Evolutionary conservation across 495 filamentous ascomycete genomes (phyloP).

Genomic region (Penicillium herquei): DNA sequence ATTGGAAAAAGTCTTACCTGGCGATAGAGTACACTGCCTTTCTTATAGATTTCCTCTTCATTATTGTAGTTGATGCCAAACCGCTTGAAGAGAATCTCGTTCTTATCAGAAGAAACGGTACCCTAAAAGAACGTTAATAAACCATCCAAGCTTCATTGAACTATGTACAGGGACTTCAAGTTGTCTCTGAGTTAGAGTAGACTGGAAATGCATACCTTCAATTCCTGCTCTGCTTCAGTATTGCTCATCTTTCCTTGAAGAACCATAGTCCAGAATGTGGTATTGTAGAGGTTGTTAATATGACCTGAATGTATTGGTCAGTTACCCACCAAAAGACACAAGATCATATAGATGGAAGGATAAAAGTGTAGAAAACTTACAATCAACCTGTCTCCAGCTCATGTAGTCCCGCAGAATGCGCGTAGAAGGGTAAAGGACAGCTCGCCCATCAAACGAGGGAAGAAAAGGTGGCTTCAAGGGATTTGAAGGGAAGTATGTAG

Average conservation of each 20-base stretch:
- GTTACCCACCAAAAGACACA: not conserved
- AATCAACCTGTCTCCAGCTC: constrained; percentile 96
- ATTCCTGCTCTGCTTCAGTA: constrained; percentile 72
- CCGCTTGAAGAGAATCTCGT: constrained; percentile 87
- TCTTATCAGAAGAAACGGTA: constrained; percentile 81
- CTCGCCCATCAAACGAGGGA: constrained; percentile 88
- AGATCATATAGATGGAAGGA: not conserved
- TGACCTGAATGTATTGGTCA: constrained; percentile 57
- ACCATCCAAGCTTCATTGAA: not conserved
- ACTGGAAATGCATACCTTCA: constrained; percentile 61
- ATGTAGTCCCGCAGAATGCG: constrained; percentile 88
- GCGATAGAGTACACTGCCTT: constrained; percentile 85
- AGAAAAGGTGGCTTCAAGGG: constrained; percentile 66
- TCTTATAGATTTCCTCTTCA: constrained; percentile 87
- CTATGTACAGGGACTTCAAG: not conserved
- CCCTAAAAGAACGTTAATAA: constrained; percentile 50
- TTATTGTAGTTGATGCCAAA: constrained; percentile 98
- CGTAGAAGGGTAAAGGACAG: constrained; percentile 79
- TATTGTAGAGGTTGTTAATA: constrained; percentile 98
- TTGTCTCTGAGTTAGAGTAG: too few relatives aligned
- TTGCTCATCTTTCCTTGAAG: constrained; percentile 69
- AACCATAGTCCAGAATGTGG: constrained; percentile 90
- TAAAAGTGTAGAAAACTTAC: constrained; percentile 47
- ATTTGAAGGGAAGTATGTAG: constrained; percentile 63
- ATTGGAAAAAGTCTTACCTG: constrained; percentile 55